Percentiles rank a stretch among this genome's conserved stretches.
Evolutionary conservation across 768 basidiomycete species (phyloP).

Genomic region (Tylopilus subfusipes): DNA sequence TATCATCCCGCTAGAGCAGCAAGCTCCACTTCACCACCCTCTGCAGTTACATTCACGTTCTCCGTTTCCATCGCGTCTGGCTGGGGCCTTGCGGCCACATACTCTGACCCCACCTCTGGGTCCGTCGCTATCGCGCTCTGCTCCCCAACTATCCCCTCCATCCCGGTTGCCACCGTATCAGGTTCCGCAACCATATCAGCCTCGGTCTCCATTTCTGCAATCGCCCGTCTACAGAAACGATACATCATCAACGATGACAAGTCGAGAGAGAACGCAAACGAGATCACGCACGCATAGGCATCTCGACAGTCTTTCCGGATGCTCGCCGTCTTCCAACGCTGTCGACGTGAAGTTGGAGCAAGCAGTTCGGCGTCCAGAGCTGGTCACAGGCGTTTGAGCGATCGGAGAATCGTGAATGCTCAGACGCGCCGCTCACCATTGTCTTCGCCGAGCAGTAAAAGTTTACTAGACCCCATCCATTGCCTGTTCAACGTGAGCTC

Average conservation of each 20-base stretch:
- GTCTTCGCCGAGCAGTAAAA: constrained; percentile 69
- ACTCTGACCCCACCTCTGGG: neutral
- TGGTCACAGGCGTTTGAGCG: constrained; percentile 26
- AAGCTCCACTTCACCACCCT: neutral
- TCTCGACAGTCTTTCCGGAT: constrained; percentile 54
- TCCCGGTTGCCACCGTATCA: constrained; percentile 3
- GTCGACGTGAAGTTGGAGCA: constrained; percentile 44
- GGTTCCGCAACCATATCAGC: constrained; percentile 14
- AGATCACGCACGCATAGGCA: constrained; percentile 55
- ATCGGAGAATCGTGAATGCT: neutral
- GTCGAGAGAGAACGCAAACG: neutral
- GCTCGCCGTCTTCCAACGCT: constrained; percentile 56
- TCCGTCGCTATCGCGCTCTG: neutral
- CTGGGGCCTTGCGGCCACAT: neutral
- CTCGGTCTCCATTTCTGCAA: constrained; percentile 46
- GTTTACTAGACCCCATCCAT: constrained; percentile 51
- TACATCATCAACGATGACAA: neutral
- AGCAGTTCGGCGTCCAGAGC: constrained; percentile 66
- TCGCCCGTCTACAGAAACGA: constrained; percentile 35
- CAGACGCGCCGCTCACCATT: constrained; percentile 46
- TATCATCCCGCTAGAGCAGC: constrained; percentile 8
- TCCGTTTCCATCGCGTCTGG: neutral
- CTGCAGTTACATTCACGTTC: neutral
- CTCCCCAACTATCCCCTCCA: constrained; percentile 6
- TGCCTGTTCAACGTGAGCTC: constrained; percentile 45